These are phyloP conservation scores for Corymbia calophylla DNA, from an alignment of 441 rosid species.

Conservation along the genomic window DNA sequence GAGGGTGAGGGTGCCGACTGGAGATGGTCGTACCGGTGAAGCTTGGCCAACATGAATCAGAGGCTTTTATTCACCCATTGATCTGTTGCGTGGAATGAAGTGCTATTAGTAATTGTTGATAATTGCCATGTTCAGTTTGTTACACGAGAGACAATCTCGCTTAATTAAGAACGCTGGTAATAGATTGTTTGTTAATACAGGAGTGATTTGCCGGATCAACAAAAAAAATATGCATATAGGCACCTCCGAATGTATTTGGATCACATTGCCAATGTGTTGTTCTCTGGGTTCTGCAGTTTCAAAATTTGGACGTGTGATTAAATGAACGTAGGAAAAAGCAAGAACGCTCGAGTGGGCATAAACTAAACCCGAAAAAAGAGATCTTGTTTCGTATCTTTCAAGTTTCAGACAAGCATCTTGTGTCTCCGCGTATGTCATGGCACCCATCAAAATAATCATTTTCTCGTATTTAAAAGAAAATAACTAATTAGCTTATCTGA, in stretches of 20 bases:
- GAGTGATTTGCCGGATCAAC: not conserved
- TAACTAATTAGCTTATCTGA: not conserved
- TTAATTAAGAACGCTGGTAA: not conserved
- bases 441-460: not conserved
- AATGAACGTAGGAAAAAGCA: not conserved
- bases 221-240: not conserved
- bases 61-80: conserved; percentile 8
- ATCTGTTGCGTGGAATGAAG: conserved; percentile 11
- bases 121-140: not conserved
- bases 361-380: not conserved
- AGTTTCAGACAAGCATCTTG: not conserved
- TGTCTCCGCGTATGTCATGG: not conserved
- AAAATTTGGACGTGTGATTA: not conserved
- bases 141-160: not conserved
- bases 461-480: not conserved
- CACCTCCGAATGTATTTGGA: not conserved
- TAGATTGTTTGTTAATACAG: not conserved
- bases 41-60: conserved; percentile 3
- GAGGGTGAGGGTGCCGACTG: conserved; percentile 19
- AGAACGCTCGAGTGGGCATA: not conserved
- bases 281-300: not conserved
- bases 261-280: not conserved
- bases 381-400: not conserved
- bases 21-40: conserved; percentile 24
- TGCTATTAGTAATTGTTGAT: not conserved